Evolutionary conservation across 169 alveolate species (phyloP).

Genomic region (Plasmodium berghei): DNA sequence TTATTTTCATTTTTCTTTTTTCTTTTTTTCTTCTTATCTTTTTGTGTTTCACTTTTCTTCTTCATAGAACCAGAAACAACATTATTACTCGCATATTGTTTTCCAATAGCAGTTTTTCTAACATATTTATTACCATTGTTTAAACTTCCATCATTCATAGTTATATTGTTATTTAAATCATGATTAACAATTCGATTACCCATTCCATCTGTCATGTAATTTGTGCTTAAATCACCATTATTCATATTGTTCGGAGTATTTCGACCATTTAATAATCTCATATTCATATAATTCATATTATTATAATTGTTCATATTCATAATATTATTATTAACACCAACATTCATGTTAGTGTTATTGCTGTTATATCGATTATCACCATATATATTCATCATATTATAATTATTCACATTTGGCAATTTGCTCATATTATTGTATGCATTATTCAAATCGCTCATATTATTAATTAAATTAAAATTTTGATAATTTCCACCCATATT

Average conservation of each 20-base stretch:
- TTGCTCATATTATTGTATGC: conserved; percentile 10
- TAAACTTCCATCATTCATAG: not conserved
- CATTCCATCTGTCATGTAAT: not conserved
- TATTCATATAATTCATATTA: conserved; percentile 33
- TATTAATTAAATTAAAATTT: conserved; percentile 19
- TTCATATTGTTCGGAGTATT: not conserved
- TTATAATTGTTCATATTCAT: conserved; percentile 21
- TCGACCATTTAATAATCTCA: conserved; percentile 22
- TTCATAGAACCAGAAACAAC: not conserved
- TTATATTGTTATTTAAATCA: not conserved
- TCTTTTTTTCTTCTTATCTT: conserved; percentile 16
- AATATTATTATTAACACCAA: conserved; percentile 28
- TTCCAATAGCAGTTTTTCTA: not conserved
- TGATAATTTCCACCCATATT: conserved; percentile 2
- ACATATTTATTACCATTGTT: not conserved
- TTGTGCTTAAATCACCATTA: not conserved
- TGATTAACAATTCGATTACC: not conserved
- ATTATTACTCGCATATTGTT: not conserved
- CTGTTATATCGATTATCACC: conserved; percentile 18
- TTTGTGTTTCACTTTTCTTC: conserved; percentile 8
- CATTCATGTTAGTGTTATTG: conserved; percentile 3
- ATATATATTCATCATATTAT: conserved; percentile 21
- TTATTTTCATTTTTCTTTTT: conserved; percentile 24
- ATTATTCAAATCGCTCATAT: not conserved
- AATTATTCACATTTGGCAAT: conserved; percentile 13